Percentiles rank a stretch among this genome's conserved stretches.
phyloP scores from a whole-genome alignment of 1,284 basidiomycete genomes.

The Ceratobasidium sp. region DNA sequence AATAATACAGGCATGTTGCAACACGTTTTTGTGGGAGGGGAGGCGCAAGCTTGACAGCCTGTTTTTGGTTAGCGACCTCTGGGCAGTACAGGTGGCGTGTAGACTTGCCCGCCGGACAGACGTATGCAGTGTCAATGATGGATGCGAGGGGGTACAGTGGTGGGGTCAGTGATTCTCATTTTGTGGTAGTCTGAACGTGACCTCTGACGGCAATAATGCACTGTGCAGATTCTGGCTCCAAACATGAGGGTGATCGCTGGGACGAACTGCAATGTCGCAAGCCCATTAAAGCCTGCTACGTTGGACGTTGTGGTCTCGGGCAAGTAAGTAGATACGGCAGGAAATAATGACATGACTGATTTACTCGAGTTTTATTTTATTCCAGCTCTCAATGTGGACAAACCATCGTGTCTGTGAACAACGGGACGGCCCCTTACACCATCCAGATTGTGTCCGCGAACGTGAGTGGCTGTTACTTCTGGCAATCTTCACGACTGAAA shows the following conservation, averaged over 20 bases:
- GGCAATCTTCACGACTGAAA: background rate
- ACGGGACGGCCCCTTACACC: conserved; percentile 28
- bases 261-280: background rate
- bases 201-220: background rate
- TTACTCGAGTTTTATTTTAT: background rate
- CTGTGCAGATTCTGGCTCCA: background rate
- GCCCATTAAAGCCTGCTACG: conserved; percentile 2
- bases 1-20: conserved; percentile 11
- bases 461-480: background rate
- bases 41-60: background rate
- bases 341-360: background rate
- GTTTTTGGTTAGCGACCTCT: background rate
- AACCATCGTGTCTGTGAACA: background rate
- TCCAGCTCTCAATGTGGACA: conserved; percentile 18
- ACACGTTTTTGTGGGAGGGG: background rate
- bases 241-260: background rate
- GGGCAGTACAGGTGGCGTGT: conserved; percentile 12
- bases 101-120: conserved; percentile 17
- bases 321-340: background rate
- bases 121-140: conserved; percentile 28
- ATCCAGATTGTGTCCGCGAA: conserved; percentile 8
- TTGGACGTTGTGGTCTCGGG: conserved; percentile 4
- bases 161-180: conserved; percentile 1
- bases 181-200: background rate
- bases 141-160: conserved; percentile 24